Conservation (phyloP, 805 yeast genomes). For the Jamesozyma gamospora region DNA sequence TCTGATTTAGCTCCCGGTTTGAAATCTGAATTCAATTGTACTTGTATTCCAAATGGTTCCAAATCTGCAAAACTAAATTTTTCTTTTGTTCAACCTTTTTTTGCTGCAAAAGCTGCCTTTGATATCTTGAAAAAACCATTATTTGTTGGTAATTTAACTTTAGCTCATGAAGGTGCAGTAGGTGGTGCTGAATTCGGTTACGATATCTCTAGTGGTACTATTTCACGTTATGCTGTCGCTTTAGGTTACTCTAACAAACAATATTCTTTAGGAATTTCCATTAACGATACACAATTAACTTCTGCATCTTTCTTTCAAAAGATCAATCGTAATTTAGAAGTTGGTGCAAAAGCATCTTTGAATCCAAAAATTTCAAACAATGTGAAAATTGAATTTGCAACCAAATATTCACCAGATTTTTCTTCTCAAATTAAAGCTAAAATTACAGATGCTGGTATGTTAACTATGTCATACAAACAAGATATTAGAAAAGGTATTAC, state of each 20-base stretch:
- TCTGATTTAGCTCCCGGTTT: conserved; percentile 90
- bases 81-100: conserved; percentile 84
- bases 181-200: conserved; percentile 97
- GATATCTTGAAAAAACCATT: conserved; percentile 93
- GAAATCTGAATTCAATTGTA: conserved; percentile 83
- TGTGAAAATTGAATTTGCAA: conserved; percentile 90
- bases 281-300: conserved; percentile 78
- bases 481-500: conserved; percentile 92
- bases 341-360: conserved; percentile 96
- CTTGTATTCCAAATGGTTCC: conserved; percentile 75
- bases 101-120: conserved; percentile 89
- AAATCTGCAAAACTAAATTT: conserved; percentile 85
- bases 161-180: conserved; percentile 92
- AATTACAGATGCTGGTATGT: conserved; percentile 90
- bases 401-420: conserved; percentile 84
- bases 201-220: conserved; percentile 86
- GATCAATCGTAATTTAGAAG: conserved; percentile 84
- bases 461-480: conserved; percentile 91
- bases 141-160: conserved; percentile 88
- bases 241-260: conserved; percentile 84
- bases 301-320: conserved; percentile 96
- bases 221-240: conserved; percentile 89
- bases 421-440: conserved; percentile 91
- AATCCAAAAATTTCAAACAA: conserved; percentile 65
- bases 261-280: conserved; percentile 63